phyloP scores from a whole-genome alignment of 495 filamentous ascomycete species.

The Coniosporium apollinis region DNA sequence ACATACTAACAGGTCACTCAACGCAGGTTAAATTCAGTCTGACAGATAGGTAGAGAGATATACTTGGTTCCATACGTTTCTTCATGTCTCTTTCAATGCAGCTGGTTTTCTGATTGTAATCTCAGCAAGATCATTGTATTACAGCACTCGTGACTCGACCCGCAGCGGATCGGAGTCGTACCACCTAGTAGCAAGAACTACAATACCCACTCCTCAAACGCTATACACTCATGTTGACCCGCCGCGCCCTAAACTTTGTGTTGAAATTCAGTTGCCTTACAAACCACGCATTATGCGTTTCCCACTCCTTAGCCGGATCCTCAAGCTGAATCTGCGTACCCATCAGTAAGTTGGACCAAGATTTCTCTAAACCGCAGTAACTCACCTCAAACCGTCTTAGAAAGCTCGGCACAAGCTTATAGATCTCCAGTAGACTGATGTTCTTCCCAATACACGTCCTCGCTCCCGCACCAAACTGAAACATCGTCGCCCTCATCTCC shows the following conservation, averaged over 20 bases:
- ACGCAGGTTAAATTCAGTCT: too few relatives aligned
- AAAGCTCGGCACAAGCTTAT: conserved; percentile 61
- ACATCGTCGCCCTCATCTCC: conserved; percentile 30
- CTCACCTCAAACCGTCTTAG: conserved; percentile 48
- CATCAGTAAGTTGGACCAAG: background rate
- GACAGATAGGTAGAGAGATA: too few relatives aligned
- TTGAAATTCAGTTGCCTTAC: conserved; percentile 51
- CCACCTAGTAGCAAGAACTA: too few relatives aligned
- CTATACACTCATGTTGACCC: conserved; percentile 2
- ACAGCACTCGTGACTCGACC: too few relatives aligned
- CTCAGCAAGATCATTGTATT: too few relatives aligned
- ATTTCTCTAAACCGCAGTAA: background rate
- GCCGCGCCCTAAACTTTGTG: conserved; percentile 36
- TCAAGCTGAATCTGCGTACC: conserved; percentile 34
- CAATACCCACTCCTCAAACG: background rate
- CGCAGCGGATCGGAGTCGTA: too few relatives aligned
- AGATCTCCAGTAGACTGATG: conserved; percentile 59
- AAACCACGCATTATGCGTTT: conserved; percentile 56
- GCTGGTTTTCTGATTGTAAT: too few relatives aligned
- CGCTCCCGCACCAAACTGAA: conserved; percentile 46
- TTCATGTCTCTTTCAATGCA: too few relatives aligned
- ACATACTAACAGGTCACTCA: too few relatives aligned
- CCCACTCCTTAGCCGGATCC: conserved; percentile 44
- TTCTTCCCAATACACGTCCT: conserved; percentile 57
- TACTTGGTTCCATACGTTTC: too few relatives aligned